These are phyloP conservation scores for Tylopilus plumbeoviolaceoides DNA, from an alignment of 768 basidiomycete species.

Conservation along the genomic window DNA sequence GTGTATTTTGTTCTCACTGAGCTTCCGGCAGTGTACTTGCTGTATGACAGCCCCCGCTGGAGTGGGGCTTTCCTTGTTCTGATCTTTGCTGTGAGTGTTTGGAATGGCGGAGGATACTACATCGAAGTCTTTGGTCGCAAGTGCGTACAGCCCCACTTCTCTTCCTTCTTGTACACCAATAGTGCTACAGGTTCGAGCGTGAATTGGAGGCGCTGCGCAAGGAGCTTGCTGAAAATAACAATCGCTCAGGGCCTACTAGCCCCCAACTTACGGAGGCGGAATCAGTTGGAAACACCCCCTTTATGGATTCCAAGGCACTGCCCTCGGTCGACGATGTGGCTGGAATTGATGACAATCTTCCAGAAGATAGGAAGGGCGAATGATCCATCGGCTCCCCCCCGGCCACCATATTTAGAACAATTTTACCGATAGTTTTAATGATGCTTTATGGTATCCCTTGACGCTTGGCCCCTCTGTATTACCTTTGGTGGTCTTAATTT, in stretches of 20 bases:
- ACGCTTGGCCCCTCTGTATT: slow-evolving; percentile 7
- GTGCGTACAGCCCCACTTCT: slow-evolving; percentile 45
- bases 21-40: slow-evolving; percentile 75
- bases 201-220: slow-evolving; percentile 88
- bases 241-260: slow-evolving; percentile 51
- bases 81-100: slow-evolving; percentile 84
- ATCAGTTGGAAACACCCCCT: slow-evolving; percentile 36
- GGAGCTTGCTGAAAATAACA: slow-evolving; percentile 72
- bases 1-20: slow-evolving; percentile 86
- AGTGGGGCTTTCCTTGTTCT: slow-evolving; percentile 72
- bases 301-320: slow-evolving; percentile 19
- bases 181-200: slow-evolving; percentile 70
- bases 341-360: slow-evolving; percentile 7
- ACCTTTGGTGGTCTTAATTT: slow-evolving; percentile 1
- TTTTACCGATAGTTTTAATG: slow-evolving; percentile 10
- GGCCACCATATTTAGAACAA: slow-evolving; percentile 6
- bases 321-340: slow-evolving; percentile 19
- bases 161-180: slow-evolving; percentile 3
- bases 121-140: slow-evolving; percentile 97
- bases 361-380: slow-evolving; percentile 29
- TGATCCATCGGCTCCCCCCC: slow-evolving; percentile 12
- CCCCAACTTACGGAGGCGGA: slow-evolving; percentile 46
- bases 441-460: slow-evolving; percentile 13
- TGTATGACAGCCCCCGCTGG: slow-evolving; percentile 78
- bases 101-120: slow-evolving; percentile 96